Base-by-base conservation (phyloP, 2,329 filamentous ascomycete genomes). In the Paecilomyces formosus region DNA sequence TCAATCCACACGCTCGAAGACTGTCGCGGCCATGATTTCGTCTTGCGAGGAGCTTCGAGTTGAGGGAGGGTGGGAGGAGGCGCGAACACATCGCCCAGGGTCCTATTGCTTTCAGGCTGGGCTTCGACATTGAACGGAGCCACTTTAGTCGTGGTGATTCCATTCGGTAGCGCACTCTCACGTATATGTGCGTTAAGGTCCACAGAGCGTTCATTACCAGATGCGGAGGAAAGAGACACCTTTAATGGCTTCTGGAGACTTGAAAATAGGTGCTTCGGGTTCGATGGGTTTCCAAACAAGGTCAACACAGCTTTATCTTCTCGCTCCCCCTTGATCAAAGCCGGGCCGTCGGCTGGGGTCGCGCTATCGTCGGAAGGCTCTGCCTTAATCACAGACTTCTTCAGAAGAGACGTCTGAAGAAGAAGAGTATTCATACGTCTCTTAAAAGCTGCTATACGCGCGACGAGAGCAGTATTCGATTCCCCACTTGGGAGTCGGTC, bases 241-340 rank as follows among this genome's bases (percentile, higher is more conserved):
- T 69, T 69, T 52, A 70, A 64, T 1, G 73, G 71, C 57, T 83
- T 80, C 63, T 88, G 89, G 55, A 96, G 78, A 72, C 92, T 96
- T 3, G 93, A 96, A 71, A 94, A 97, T 3, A 97, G 79, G 60
- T 93, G 89, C 65, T 86, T 88, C 35, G 89, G 82, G 53, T 86
- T 85, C 1, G 87, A 85, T 49, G 88, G 88, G 64, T 86, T 88
- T 57, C 90, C 91, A 64, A 86, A 87, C 1, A 96, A 78, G 0
- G 90, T 93, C 59, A 97, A 78, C 5, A 93, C 87, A 15, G 85
- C 77, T 61, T 79, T 81, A 57, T 82, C 74, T 63, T 82, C 72
- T 63, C 78, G 68, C 54, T 74, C 73, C 49, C 76, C 77, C 55
- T 77, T 74, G n/a, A 66, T 64, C 18, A 63, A 60, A 15, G 70